Percentiles rank a stretch among this genome's conserved stretches.
These are phyloP conservation scores for Russula foetens DNA, from an alignment of 768 basidiomycete species.

Conservation along the genomic window DNA sequence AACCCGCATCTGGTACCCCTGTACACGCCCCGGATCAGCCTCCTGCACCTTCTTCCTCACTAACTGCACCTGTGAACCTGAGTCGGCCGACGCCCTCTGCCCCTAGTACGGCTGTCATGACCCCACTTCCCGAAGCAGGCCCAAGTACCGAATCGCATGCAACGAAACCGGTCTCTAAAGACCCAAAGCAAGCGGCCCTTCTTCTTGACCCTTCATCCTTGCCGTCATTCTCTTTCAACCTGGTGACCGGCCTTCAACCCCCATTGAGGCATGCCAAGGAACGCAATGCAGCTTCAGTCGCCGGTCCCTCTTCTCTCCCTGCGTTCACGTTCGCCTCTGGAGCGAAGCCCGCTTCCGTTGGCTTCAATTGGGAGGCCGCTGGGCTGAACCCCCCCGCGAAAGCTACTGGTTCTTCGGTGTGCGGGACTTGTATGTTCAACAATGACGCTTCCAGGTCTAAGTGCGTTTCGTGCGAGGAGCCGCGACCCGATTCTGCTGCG, in stretches of 20 bases:
- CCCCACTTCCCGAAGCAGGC: background rate
- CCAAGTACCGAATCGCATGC: background rate
- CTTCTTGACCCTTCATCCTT: slow-evolving; percentile 35
- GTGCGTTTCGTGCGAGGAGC: slow-evolving; percentile 43
- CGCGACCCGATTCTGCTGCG: background rate
- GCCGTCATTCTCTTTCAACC: slow-evolving; percentile 36
- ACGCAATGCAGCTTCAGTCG: background rate
- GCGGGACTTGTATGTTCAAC: slow-evolving; percentile 26
- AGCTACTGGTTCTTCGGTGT: slow-evolving; percentile 23
- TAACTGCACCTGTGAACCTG: background rate
- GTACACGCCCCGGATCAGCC: background rate
- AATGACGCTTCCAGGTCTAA: slow-evolving; percentile 40
- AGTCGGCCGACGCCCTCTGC: background rate
- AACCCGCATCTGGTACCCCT: background rate
- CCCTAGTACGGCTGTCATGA: background rate
- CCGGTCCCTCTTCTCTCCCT: slow-evolving; percentile 36
- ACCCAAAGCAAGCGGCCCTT: slow-evolving; percentile 29
- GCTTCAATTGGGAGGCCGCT: slow-evolving; percentile 28
- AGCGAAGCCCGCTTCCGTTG: slow-evolving; percentile 1
- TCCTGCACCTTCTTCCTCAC: background rate
- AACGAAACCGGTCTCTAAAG: slow-evolving; percentile 22
- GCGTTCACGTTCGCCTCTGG: slow-evolving; percentile 31
- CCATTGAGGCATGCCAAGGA: slow-evolving; percentile 2
- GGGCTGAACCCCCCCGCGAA: slow-evolving; percentile 22
- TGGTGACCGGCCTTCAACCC: slow-evolving; percentile 19